These are phyloP conservation scores for Kewa caespitosa DNA, from an alignment of 179 eudicot genomes.

Conservation along the genomic window DNA sequence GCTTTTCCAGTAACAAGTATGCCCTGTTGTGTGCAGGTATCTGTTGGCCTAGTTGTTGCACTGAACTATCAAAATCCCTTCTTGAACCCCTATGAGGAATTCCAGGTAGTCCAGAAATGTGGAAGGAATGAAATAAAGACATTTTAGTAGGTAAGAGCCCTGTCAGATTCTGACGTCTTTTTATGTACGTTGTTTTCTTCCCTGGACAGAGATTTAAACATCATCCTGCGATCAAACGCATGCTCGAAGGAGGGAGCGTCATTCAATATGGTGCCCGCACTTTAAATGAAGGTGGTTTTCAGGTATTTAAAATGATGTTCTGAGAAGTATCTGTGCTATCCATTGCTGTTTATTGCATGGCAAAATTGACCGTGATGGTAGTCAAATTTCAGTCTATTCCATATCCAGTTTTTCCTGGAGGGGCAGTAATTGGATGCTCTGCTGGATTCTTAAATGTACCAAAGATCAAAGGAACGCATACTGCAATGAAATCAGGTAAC, in stretches of 20 bases:
- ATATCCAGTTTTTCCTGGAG: constrained; percentile 99
- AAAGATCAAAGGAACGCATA: constrained; percentile 95
- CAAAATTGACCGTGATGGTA: constrained; percentile 42
- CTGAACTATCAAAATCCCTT: constrained; percentile 85
- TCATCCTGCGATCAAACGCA: constrained; percentile 77
- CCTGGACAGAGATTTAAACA: constrained; percentile 66
- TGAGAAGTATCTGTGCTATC: neutral
- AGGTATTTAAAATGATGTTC: constrained; percentile 48
- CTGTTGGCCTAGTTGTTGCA: constrained; percentile 90
- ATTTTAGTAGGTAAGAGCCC: neutral
- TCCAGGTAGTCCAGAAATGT: constrained; percentile 57
- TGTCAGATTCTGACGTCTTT: constrained; percentile 14
- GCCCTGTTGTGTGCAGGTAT: constrained; percentile 53
- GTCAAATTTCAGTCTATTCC: constrained; percentile 98
- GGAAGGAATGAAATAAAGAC: neutral
- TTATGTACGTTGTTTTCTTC: constrained; percentile 8
- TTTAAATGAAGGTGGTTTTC: constrained; percentile 96
- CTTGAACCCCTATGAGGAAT: constrained; percentile 90
- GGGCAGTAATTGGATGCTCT: constrained; percentile 95
- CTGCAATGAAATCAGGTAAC: constrained; percentile 99
- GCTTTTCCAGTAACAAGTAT: neutral
- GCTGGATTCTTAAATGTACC: constrained; percentile 98
- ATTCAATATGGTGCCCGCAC: constrained; percentile 97
- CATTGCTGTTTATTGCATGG: constrained; percentile 21
- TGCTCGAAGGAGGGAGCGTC: constrained; percentile 92